These are phyloP conservation scores for Fomitopsis schrenkii DNA, from an alignment of 1,284 basidiomycete genomes.

Conservation along the genomic window DNA sequence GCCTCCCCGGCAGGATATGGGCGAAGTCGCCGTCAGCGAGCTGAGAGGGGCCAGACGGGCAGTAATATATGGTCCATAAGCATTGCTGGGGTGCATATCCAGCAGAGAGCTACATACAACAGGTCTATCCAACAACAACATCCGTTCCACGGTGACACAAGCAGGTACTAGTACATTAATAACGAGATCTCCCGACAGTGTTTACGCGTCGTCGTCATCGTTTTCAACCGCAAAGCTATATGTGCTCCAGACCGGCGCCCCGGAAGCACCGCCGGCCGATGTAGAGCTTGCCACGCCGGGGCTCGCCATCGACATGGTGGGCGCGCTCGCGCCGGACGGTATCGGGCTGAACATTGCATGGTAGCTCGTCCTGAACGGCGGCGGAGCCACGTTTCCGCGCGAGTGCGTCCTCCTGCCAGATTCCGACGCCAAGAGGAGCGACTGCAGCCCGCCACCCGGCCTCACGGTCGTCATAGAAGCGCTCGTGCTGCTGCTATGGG, in stretches of 20 bases:
- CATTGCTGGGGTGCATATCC: too few relatives aligned
- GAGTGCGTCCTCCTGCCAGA: background rate
- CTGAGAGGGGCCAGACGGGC: background rate
- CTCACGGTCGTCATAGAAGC: background rate
- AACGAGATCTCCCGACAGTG: background rate
- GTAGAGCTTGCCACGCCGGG: background rate
- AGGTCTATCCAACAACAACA: background rate
- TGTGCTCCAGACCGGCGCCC: background rate
- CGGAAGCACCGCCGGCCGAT: background rate
- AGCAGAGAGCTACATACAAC: background rate
- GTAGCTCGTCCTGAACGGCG: background rate
- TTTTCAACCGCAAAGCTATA: background rate
- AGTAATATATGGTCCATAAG: background rate
- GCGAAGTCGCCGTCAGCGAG: constrained; percentile 19
- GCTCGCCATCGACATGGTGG: background rate
- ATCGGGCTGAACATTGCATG: background rate
- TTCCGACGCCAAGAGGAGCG: background rate
- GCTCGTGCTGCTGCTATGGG: background rate
- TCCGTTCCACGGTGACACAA: too few relatives aligned
- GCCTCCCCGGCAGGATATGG: constrained; percentile 36
- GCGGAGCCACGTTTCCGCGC: background rate
- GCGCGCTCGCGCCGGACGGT: background rate
- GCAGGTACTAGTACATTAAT: background rate
- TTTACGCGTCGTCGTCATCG: background rate
- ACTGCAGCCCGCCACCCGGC: background rate